These are phyloP conservation scores for Sporothrix schenckii DNA, from an alignment of 2,329 filamentous ascomycete genomes.

Conservation along the genomic window DNA sequence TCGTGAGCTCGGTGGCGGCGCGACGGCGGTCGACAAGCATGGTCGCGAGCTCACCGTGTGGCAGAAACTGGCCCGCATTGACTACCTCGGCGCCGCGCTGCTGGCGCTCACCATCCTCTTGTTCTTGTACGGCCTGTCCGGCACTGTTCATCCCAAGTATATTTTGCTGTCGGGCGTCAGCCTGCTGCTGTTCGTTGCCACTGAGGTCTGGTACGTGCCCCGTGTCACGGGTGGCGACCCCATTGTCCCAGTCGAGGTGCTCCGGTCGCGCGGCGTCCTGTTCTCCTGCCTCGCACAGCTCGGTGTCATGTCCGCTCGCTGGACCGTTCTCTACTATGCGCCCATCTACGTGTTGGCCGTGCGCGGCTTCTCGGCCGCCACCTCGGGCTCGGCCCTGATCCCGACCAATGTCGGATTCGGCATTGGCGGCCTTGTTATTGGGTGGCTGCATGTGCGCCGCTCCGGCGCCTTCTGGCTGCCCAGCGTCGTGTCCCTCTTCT, in stretches of 20 bases:
- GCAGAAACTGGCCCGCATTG: conserved; percentile 66
- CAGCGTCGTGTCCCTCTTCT: conserved; percentile 59
- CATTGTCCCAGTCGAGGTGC: conserved; percentile 71
- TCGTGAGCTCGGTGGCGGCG: conserved; percentile 31
- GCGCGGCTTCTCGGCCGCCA: conserved; percentile 67
- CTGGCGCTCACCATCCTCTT: conserved; percentile 65
- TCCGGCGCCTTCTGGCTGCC: conserved; percentile 72
- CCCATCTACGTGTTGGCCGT: conserved; percentile 80
- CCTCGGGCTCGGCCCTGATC: conserved; percentile 74
- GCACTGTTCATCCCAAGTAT: conserved; percentile 61
- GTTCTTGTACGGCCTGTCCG: conserved; percentile 70
- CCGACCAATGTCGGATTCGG: conserved; percentile 83
- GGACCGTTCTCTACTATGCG: conserved; percentile 78
- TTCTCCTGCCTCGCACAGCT: conserved; percentile 75
- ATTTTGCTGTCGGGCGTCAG: conserved; percentile 61
- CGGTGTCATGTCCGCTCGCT: conserved; percentile 78
- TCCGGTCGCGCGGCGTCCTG: conserved; percentile 70
- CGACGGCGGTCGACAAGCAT: neutral
- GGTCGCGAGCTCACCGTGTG: conserved; percentile 45
- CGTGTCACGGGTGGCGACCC: conserved; percentile 62
- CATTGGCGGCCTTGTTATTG: conserved; percentile 70
- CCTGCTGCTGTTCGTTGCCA: conserved; percentile 59
- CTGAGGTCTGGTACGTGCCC: conserved; percentile 55
- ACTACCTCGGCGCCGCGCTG: conserved; percentile 70
- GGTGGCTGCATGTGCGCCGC: conserved; percentile 74